phyloP scores from a whole-genome alignment of 257 asterid genomes.

The Solanum acaule region DNA sequence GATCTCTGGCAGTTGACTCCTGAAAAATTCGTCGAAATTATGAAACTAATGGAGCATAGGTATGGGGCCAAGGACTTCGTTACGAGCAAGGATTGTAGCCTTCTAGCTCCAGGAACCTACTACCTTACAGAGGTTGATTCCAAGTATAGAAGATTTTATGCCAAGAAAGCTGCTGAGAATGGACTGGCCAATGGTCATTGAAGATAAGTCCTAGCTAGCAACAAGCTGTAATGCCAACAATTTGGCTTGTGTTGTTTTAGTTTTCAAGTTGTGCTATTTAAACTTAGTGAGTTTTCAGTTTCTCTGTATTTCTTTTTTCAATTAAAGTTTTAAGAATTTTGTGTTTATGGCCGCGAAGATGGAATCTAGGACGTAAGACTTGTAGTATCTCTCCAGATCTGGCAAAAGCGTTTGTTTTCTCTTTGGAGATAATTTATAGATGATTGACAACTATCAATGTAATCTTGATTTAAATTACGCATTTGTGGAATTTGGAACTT shows the following conservation, averaged over 20 bases:
- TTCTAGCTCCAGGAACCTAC: slow-evolving; percentile 78
- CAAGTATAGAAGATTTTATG: slow-evolving; percentile 76
- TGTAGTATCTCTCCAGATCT: neutral
- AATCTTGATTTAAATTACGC: neutral
- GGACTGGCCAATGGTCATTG: slow-evolving; percentile 74
- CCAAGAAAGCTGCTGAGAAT: slow-evolving; percentile 56
- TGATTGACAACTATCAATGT: neutral
- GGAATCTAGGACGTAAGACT: neutral
- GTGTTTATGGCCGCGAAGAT: neutral
- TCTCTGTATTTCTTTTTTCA: neutral
- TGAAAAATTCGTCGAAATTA: slow-evolving; percentile 63
- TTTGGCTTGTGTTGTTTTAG: slow-evolving; percentile 11
- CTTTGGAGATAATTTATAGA: neutral
- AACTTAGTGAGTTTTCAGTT: neutral
- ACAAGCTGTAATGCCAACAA: neutral
- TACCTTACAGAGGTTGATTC: slow-evolving; percentile 97
- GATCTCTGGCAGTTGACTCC: slow-evolving; percentile 54
- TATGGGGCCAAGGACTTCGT: slow-evolving; percentile 87
- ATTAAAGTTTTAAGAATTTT: neutral
- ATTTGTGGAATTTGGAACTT: neutral
- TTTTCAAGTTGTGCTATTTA: slow-evolving; percentile 13
- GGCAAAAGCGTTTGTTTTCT: neutral
- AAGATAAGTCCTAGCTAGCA: slow-evolving; percentile 1
- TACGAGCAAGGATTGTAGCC: slow-evolving; percentile 78
- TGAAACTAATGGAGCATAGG: slow-evolving; percentile 97